These are phyloP conservation scores for Scheffersomyces stipitis DNA, from an alignment of 805 yeast genomes.

Conservation along the genomic window DNA sequence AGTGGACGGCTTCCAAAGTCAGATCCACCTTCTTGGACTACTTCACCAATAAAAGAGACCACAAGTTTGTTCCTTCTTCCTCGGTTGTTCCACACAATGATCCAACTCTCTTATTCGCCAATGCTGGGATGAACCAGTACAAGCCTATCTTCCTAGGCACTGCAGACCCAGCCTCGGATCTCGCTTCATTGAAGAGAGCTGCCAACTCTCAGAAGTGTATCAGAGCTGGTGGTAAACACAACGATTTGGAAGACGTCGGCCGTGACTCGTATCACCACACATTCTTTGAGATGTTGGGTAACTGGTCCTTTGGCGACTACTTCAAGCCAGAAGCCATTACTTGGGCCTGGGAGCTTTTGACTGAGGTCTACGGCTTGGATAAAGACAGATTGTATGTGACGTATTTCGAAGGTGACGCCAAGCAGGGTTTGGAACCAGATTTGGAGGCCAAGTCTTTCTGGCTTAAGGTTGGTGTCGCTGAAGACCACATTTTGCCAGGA, in stretches of 20 bases:
- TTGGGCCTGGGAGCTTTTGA: constrained; percentile 89
- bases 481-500: constrained; percentile 92
- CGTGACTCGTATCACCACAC: constrained; percentile 98
- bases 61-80: constrained; percentile 86
- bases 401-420: constrained; percentile 91
- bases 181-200: constrained; percentile 82
- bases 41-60: constrained; percentile 63
- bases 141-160: constrained; percentile 97
- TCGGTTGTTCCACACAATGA: constrained; percentile 97
- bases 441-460: constrained; percentile 87
- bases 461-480: constrained; percentile 84
- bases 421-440: constrained; percentile 85
- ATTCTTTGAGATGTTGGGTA: constrained; percentile 98
- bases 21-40: constrained; percentile 84
- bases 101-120: constrained; percentile 93
- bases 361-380: constrained; percentile 78
- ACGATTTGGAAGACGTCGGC: constrained; percentile 97
- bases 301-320: constrained; percentile 99
- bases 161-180: constrained; percentile 90
- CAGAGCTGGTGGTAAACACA: constrained; percentile 99
- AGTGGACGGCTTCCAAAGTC: constrained; percentile 53
- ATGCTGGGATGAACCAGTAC: constrained; percentile 99
- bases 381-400: constrained; percentile 86
- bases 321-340: constrained; percentile 91
- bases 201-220: constrained; percentile 97